A percentile compares a stretch with the other conserved stretches of the same genome.
Evolutionary conservation across 78 protist species (phyloP).

Genomic region (Dictyostelium citrinum): DNA sequence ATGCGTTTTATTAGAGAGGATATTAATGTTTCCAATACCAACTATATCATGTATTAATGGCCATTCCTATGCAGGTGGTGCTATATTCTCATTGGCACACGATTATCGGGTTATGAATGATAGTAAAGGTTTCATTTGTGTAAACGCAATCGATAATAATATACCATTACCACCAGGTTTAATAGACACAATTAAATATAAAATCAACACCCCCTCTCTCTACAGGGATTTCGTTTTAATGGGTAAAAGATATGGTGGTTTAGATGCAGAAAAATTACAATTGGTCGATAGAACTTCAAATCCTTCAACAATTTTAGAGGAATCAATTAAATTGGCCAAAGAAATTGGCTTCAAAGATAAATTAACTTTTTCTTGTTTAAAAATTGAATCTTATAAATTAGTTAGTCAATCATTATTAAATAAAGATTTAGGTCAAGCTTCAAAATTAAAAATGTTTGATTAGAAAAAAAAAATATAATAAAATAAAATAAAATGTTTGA

Average conservation of each 20-base stretch:
- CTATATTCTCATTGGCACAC: conserved; percentile 25
- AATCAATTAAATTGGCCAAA: conserved; percentile 14
- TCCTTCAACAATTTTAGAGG: neutral
- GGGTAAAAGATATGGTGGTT: conserved; percentile 36
- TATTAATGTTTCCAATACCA: conserved; percentile 33
- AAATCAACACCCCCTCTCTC: neutral
- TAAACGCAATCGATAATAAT: conserved; percentile 37
- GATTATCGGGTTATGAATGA: conserved; percentile 37
- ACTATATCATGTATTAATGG: conserved; percentile 43
- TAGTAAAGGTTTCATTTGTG: conserved; percentile 44
- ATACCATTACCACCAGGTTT: conserved; percentile 66
- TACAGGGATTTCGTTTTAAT: conserved; percentile 40
- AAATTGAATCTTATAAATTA: conserved; percentile 18
- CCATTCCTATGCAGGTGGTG: conserved; percentile 60
- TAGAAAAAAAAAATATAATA: neutral
- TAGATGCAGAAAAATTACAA: neutral
- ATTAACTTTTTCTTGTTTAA: conserved; percentile 22
- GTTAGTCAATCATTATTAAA: neutral
- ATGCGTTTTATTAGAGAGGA: conserved; percentile 3
- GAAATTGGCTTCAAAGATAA: conserved; percentile 24
- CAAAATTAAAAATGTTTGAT: neutral
- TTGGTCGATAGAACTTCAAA: conserved; percentile 19
- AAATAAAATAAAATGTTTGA: neutral
- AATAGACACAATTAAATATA: neutral
- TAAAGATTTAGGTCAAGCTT: conserved; percentile 1